Conservation (phyloP, 164 flowering plant genomes). For the Piper longum region DNA sequence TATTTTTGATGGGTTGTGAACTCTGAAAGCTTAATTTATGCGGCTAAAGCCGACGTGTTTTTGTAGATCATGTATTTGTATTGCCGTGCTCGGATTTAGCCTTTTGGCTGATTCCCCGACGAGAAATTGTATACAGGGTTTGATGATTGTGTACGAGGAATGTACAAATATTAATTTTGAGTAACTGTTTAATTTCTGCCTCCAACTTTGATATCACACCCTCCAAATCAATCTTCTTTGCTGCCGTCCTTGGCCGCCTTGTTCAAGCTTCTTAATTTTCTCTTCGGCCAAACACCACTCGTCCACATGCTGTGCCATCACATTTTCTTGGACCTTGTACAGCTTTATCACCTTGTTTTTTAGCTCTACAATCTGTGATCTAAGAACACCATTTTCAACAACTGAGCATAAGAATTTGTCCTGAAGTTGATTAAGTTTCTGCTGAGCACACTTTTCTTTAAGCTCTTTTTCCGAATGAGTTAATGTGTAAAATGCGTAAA, state of each 20-base stretch:
- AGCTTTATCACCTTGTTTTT: constrained; percentile 43
- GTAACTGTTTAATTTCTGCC: constrained; percentile 28
- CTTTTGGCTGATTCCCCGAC: neutral
- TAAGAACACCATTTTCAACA: constrained; percentile 46
- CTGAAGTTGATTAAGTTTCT: constrained; percentile 33
- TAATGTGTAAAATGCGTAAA: constrained; percentile 35
- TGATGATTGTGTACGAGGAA: neutral
- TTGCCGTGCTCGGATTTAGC: neutral
- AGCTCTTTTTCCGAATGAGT: constrained; percentile 42
- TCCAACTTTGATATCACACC: constrained; percentile 35
- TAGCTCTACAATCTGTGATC: constrained; percentile 31
- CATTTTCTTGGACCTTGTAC: constrained; percentile 47
- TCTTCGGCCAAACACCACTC: constrained; percentile 57
- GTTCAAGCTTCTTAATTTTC: constrained; percentile 43
- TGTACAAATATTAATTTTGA: neutral
- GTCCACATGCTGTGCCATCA: constrained; percentile 61
- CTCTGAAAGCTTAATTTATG: neutral
- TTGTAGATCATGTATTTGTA: neutral
- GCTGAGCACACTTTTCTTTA: constrained; percentile 28
- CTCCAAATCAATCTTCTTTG: constrained; percentile 51
- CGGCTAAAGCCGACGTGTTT: neutral
- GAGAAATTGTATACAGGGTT: neutral
- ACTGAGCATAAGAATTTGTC: constrained; percentile 17
- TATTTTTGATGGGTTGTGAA: constrained; percentile 9
- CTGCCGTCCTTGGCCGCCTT: constrained; percentile 37